Evolutionary conservation across 2,329 filamentous ascomycete genomes (phyloP).

Genomic region (Hymenoscyphus fraxineus): DNA sequence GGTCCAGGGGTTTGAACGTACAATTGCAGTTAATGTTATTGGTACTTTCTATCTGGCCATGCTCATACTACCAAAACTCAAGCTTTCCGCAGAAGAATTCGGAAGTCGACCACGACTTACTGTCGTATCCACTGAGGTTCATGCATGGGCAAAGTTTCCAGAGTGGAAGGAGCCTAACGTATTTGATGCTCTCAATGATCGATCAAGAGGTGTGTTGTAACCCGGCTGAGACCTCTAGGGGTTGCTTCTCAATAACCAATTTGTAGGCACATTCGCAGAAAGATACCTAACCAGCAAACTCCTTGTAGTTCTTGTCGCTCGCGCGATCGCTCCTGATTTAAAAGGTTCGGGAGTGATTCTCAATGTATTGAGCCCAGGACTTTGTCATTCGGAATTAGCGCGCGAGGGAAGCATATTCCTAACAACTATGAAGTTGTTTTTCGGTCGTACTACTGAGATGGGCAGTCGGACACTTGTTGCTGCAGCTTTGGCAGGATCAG

Average conservation of each 20-base stretch:
- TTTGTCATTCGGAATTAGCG: slow-evolving; percentile 30
- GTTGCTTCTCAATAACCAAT: too few species aligned
- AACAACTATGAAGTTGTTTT: slow-evolving; percentile 12
- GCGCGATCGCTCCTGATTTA: slow-evolving; percentile 27
- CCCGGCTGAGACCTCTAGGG: too few species aligned
- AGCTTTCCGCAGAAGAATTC: slow-evolving; percentile 2
- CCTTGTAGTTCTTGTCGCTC: slow-evolving; percentile 33
- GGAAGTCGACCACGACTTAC: slow-evolving; percentile 5
- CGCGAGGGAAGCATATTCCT: slow-evolving; percentile 16
- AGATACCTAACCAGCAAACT: slow-evolving; percentile 38
- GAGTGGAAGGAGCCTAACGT: slow-evolving; percentile 12
- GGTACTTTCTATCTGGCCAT: slow-evolving; percentile 22
- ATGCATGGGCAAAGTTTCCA: slow-evolving; percentile 12
- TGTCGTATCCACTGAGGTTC: slow-evolving; percentile 14
- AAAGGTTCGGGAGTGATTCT: slow-evolving; percentile 30
- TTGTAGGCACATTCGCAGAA: too few species aligned
- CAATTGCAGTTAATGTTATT: slow-evolving; percentile 24
- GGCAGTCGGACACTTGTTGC: slow-evolving; percentile 35
- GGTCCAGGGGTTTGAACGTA: slow-evolving; percentile 21
- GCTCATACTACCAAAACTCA: slow-evolving; percentile 17
- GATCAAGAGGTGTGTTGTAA: too few species aligned
- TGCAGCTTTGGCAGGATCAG: slow-evolving; percentile 30
- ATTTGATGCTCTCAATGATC: slow-evolving; percentile 18
- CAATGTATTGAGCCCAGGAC: slow-evolving; percentile 33
- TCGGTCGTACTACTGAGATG: slow-evolving; percentile 31